Conservation (phyloP, 768 basidiomycete species). For the Tulasnella sp. region DNA sequence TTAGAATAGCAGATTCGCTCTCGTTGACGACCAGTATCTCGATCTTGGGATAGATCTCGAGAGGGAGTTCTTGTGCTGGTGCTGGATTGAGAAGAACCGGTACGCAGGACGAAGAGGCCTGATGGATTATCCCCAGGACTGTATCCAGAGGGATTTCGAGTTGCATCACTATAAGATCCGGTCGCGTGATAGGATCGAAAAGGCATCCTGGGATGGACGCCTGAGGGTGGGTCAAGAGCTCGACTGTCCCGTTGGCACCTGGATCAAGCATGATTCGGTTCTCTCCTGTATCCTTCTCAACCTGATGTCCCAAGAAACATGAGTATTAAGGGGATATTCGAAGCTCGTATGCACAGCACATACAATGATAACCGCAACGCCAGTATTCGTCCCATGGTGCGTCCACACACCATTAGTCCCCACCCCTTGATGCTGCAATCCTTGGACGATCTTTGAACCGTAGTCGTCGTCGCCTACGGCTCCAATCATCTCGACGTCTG, state of each 20-base stretch:
- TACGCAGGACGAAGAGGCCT: neutral
- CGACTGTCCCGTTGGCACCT: slow-evolving; percentile 7
- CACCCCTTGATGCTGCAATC: slow-evolving; percentile 5
- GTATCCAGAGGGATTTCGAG: slow-evolving; percentile 17
- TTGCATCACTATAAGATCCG: slow-evolving; percentile 15
- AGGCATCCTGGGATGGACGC: neutral
- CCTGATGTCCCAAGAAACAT: neutral
- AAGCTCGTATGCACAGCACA: neutral
- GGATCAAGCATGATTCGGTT: slow-evolving; percentile 16
- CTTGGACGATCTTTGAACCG: slow-evolving; percentile 1
- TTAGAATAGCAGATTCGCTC: slow-evolving; percentile 13
- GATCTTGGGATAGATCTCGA: slow-evolving; percentile 6
- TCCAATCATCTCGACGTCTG: slow-evolving; percentile 12
- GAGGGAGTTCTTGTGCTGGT: slow-evolving; percentile 14
- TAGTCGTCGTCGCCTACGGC: slow-evolving; percentile 16
- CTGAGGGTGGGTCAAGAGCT: neutral
- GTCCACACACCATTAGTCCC: neutral
- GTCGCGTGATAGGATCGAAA: slow-evolving; percentile 3
- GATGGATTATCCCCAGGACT: slow-evolving; percentile 7
- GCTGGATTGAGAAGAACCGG: slow-evolving; percentile 16
- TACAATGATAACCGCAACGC: slow-evolving; percentile 18
- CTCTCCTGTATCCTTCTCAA: slow-evolving; percentile 14
- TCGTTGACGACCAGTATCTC: slow-evolving; percentile 16
- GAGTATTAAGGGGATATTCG: neutral
- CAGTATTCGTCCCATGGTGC: neutral